Percentiles rank a stretch among this genome's conserved stretches.
These are phyloP conservation scores for Alloascoidea africana DNA, from an alignment of 805 yeast species.

Conservation along the genomic window DNA sequence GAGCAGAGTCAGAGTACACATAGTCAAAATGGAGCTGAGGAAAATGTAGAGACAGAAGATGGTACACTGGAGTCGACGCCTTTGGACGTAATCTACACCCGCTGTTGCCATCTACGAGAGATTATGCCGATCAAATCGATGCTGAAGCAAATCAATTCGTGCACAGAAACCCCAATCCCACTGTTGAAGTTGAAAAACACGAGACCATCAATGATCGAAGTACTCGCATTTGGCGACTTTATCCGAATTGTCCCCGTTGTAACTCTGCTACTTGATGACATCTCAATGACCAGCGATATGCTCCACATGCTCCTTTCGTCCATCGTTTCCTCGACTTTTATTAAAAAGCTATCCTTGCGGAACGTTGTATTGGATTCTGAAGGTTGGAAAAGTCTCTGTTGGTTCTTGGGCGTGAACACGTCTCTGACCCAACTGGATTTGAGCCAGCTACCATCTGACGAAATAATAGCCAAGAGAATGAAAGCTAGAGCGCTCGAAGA, in stretches of 20 bases:
- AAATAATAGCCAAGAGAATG: constrained; percentile 9
- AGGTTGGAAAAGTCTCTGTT: constrained; percentile 73
- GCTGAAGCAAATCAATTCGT: constrained; percentile 58
- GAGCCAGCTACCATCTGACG: constrained; percentile 31
- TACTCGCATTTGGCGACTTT: constrained; percentile 79
- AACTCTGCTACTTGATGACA: constrained; percentile 68
- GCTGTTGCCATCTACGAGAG: constrained; percentile 89
- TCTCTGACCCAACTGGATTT: constrained; percentile 47
- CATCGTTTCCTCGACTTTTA: constrained; percentile 43
- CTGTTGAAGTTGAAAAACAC: constrained; percentile 66
- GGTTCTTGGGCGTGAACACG: constrained; percentile 51
- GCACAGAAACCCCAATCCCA: constrained; percentile 63
- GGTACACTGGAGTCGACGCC: constrained; percentile 16
- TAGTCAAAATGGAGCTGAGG: no score
- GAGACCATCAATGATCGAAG: constrained; percentile 75
- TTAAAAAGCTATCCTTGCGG: constrained; percentile 62
- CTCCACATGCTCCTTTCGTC: constrained; percentile 56
- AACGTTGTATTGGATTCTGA: constrained; percentile 58
- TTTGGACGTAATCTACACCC: constrained; percentile 66
- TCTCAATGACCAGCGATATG: constrained; percentile 60
- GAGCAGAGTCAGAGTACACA: no score
- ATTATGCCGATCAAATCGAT: constrained; percentile 88
- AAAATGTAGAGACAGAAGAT: background rate
- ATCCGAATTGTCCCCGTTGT: constrained; percentile 73
- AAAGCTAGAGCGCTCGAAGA: constrained; percentile 12